Evolutionary conservation across 345 rosid genomes (phyloP).

Genomic region (Acer yangbiense): DNA sequence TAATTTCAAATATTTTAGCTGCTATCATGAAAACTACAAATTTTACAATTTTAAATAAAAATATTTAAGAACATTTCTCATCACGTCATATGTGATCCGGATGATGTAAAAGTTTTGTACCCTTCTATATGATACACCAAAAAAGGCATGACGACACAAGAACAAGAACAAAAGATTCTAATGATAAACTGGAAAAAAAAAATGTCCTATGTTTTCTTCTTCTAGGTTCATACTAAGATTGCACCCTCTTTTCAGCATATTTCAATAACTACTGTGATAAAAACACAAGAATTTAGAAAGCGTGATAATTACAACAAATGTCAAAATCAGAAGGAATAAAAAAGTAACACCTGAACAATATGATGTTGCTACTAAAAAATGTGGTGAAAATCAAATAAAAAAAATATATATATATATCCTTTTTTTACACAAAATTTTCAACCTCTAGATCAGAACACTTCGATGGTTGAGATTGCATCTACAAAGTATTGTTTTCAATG

Average conservation of each 20-base stretch:
- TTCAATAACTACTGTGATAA: neutral
- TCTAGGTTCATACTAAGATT: neutral
- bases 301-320: neutral
- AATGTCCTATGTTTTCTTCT: neutral
- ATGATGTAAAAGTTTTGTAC: neutral
- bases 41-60: neutral
- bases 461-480: neutral
- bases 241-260: neutral
- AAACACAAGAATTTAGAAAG: neutral
- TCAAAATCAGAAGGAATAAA: neutral
- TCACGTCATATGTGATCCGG: neutral
- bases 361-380: neutral
- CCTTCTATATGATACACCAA: neutral
- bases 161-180: neutral
- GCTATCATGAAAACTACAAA: neutral
- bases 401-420: too few relatives aligned
- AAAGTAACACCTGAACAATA: neutral
- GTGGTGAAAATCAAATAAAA: neutral
- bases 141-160: neutral
- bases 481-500: neutral
- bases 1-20: neutral
- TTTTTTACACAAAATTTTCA: neutral
- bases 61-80: neutral
- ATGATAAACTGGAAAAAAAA: neutral
- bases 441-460: neutral